Evolutionary conservation across 2,329 filamentous ascomycete species (phyloP), one percentile per base, ranked within the genome.

Genomic region (Penicillium polonicum): DNA sequence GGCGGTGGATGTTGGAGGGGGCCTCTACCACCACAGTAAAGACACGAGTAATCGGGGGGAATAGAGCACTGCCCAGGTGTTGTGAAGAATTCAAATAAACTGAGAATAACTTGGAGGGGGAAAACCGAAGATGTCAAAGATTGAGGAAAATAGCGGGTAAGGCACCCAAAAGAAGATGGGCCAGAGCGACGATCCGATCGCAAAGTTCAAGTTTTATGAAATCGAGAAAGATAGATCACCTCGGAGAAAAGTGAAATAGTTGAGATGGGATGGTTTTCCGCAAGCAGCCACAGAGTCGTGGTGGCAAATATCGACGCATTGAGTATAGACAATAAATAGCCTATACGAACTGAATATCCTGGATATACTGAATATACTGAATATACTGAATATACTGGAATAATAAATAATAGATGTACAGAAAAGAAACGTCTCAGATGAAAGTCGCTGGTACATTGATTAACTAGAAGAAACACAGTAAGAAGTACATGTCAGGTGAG

Each of bases 291-390:
- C 39, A 52, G 21, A 23, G 39, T 52, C 51, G 51, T 48, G 57
- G 53, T 67, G 65, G 65, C 65, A 52, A 67, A 66, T 50, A 43
- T 60, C 23, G 55, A 55, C 54, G 61, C 58, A 59, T 63, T 51
- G 57, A 60, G 60, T 44, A 35, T 36, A 45, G 7, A 51, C 44
- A 55, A 48, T 46, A 50, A 50, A 54, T 35, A 57, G 25, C 48
- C 31, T 50, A 53, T 31, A 55, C 27, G 29, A n/a, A 39, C 35
- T 19, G 9, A 35, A 17, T 35, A 35, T 35, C 15, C 29, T 13
- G 4, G 29, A 12, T 12, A 31, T 31, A 15, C 12, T 33, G 13
- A 5, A 33, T 15, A 36, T n/a, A 36, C 7, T 36, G 13, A 5
- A 33, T 15, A 36, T n/a, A 36, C 7, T 36, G 35, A 17, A 52